These are phyloP conservation scores for Diaporthe sp. DNA, from an alignment of 2,329 filamentous ascomycete genomes.

Conservation along the genomic window DNA sequence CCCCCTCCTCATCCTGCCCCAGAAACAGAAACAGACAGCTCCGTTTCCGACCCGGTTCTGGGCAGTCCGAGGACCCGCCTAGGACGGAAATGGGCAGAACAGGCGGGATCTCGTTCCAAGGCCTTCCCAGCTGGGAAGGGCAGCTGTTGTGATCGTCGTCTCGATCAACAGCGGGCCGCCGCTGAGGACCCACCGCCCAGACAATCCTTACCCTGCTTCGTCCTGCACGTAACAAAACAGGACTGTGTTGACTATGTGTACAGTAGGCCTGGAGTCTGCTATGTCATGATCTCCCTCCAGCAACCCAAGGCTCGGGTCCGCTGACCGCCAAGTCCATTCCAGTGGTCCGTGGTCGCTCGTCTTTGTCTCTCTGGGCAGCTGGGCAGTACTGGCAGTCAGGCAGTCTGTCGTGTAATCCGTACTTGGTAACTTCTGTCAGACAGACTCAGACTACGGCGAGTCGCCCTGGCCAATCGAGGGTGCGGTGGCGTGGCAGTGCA, in stretches of 20 bases:
- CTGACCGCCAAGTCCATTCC: constrained; percentile 20
- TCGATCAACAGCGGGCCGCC: constrained; percentile 24
- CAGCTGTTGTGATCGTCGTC: constrained; percentile 17
- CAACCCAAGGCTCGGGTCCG: constrained; percentile 9
- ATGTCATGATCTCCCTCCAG: constrained; percentile 8
- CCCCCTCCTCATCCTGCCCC: constrained; percentile 9
- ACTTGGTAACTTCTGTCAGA: background rate
- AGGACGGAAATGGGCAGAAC: constrained; percentile 13
- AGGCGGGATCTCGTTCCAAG: constrained; percentile 16
- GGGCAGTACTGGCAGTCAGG: background rate
- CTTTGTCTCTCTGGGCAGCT: constrained; percentile 1
- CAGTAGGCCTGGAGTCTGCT: background rate
- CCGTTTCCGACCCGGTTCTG: constrained; percentile 4
- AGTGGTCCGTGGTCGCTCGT: background rate
- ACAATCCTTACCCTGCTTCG: constrained; percentile 25
- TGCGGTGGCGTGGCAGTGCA: constrained; percentile 26
- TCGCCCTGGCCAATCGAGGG: constrained; percentile 17
- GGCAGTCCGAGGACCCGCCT: constrained; percentile 28
- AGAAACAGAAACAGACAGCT: constrained; percentile 28
- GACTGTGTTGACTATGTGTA: background rate
- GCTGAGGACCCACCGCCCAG: constrained; percentile 10
- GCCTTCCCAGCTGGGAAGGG: constrained; percentile 23
- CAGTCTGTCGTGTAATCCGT: background rate
- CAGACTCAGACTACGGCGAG: background rate
- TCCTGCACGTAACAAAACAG: background rate